Evolutionary conservation across 2,329 filamentous ascomycete species (phyloP).

Genomic region (Colletotrichum paranaense): DNA sequence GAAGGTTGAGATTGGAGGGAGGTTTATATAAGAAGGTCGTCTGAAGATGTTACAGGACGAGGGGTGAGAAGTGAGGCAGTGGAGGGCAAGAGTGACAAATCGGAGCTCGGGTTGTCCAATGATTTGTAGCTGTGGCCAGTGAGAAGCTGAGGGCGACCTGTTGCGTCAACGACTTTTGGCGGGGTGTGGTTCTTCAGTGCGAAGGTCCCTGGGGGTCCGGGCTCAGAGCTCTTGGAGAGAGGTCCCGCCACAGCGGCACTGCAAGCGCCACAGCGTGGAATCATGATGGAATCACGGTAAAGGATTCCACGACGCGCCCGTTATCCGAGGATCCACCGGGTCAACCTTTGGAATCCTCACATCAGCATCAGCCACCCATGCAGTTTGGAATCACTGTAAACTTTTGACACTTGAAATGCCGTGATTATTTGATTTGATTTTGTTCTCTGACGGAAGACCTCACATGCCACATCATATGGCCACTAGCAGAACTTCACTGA

Average conservation of each 20-base stretch:
- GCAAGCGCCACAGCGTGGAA: conserved; percentile 27
- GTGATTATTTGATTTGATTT: background rate
- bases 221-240: background rate
- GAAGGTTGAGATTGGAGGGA: background rate
- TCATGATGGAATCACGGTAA: conserved; percentile 8
- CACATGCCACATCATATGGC: background rate
- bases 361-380: background rate
- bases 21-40: conserved; percentile 16
- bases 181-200: background rate
- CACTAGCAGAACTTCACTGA: background rate
- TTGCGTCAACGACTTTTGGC: conserved; percentile 35
- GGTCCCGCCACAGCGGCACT: conserved; percentile 23
- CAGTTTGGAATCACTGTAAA: background rate
- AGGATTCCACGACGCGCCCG: conserved; percentile 6
- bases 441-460: background rate
- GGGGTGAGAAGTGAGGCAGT: conserved; percentile 1
- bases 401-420: background rate
- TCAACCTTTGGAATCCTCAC: background rate
- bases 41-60: conserved; percentile 5
- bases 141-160: background rate
- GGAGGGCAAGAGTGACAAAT: conserved; percentile 27
- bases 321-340: background rate
- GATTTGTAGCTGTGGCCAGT: conserved; percentile 10
- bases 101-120: conserved; percentile 3
- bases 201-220: background rate